Conservation (phyloP, 345 rosid genomes). For the Linum lewisii region DNA sequence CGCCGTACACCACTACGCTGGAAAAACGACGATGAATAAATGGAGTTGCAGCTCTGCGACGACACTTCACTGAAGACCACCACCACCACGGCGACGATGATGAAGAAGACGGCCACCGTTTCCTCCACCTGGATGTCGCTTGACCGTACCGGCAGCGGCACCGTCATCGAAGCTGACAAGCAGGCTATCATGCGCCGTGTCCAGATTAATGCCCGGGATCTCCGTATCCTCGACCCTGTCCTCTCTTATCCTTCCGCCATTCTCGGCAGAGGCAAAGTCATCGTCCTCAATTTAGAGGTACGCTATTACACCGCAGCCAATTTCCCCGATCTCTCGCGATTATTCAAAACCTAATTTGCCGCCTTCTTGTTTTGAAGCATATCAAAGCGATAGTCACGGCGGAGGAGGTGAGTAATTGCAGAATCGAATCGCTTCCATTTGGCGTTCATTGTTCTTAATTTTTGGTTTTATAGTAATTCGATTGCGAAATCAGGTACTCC, state of each 20-base stretch:
- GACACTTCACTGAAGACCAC: too few species aligned
- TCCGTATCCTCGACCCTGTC: slow-evolving; percentile 39
- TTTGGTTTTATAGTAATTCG: too few species aligned
- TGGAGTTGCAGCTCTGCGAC: too few species aligned
- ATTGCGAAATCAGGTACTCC: too few species aligned
- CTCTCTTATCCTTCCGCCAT: slow-evolving; percentile 48
- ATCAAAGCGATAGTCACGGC: slow-evolving; percentile 45
- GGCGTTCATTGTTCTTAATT: slow-evolving; percentile 12
- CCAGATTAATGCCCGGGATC: slow-evolving; percentile 45
- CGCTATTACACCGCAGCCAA: too few species aligned
- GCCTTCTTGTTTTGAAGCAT: slow-evolving; percentile 15
- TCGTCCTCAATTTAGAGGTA: slow-evolving; percentile 32
- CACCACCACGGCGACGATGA: too few species aligned
- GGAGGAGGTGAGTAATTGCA: slow-evolving; percentile 31
- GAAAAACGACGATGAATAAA: too few species aligned
- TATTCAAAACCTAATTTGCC: too few species aligned
- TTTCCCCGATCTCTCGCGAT: too few species aligned
- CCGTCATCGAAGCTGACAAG: slow-evolving; percentile 24
- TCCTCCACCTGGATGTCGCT: background rate
- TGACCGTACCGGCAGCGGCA: background rate
- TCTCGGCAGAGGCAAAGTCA: slow-evolving; percentile 42
- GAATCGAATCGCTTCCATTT: slow-evolving; percentile 35
- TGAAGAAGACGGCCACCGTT: too few species aligned
- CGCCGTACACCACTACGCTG: too few species aligned
- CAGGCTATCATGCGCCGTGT: slow-evolving; percentile 43